Conservation (phyloP, 2,329 filamentous ascomycete genomes). For the Capronia americana region DNA sequence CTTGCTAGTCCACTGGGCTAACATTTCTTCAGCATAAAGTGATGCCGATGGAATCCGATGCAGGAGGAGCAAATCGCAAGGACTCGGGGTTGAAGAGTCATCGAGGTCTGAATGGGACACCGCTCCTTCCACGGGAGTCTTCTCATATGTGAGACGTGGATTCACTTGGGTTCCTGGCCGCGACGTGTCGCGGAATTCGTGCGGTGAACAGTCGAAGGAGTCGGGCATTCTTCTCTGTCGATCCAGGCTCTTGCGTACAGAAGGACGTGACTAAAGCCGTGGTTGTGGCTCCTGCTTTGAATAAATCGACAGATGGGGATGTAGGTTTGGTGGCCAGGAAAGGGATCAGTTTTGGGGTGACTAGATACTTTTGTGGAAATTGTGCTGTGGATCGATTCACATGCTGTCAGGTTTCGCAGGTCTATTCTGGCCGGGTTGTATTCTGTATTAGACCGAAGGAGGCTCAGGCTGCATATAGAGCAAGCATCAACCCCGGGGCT, state of each 20-base stretch:
- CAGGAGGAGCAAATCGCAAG: conserved; percentile 24
- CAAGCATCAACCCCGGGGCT: conserved; percentile 4
- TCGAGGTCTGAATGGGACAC: conserved; percentile 11
- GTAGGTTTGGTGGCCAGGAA: not conserved
- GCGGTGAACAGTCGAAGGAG: conserved; percentile 11
- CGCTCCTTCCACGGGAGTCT: not conserved
- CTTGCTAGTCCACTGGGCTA: conserved; percentile 20
- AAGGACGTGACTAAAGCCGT: not conserved
- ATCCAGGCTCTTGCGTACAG: conserved; percentile 7
- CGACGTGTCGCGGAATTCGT: conserved; percentile 24
- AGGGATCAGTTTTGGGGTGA: conserved; percentile 1
- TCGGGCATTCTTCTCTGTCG: conserved; percentile 17
- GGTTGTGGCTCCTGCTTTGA: not conserved
- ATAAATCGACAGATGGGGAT: not conserved
- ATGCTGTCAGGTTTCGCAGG: not conserved
- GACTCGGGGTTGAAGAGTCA: conserved; percentile 7
- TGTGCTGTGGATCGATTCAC: not conserved
- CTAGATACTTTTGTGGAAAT: conserved; percentile 1
- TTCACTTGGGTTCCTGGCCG: conserved; percentile 4
- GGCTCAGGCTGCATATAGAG: conserved; percentile 11
- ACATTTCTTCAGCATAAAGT: conserved; percentile 29
- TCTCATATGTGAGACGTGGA: conserved; percentile 9
- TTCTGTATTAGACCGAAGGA: not conserved
- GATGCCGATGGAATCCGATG: conserved; percentile 30
- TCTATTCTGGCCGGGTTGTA: not conserved